Base-by-base conservation (phyloP, 129 eudicot species). In the Apium graveolens region DNA sequence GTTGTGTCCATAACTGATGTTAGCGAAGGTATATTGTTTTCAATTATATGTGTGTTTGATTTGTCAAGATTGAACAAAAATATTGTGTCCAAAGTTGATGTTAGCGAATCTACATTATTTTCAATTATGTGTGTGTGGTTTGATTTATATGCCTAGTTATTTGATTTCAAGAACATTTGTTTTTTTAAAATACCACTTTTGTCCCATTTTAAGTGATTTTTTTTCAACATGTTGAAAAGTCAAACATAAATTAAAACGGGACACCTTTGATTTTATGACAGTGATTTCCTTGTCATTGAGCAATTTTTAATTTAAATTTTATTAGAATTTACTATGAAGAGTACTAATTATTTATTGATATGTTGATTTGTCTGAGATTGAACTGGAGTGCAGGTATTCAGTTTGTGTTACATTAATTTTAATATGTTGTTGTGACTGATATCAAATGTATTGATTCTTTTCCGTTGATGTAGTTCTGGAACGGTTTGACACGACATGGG, bases 401-500 rank as follows among this genome's bases (percentile, higher is more conserved):
- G n/a, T n/a, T n/a, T n/a, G n/a, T n/a, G n/a, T n/a, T n/a, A n/a
- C n/a, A n/a, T n/a, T n/a, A n/a, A n/a, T n/a, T n/a, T n/a, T n/a
- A n/a, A n/a, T n/a, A n/a, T n/a, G n/a, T n/a, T n/a, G n/a, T n/a
- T n/a, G n/a, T n/a, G n/a, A n/a, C n/a, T n/a, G n/a, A n/a, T n/a
- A n/a, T n/a, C n/a, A n/a, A n/a, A n/a, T n/a, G n/a, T n/a, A n/a
- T n/a, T n/a, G n/a, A n/a, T 4, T 66, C 9, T 85, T n/a, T 66
- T 66, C 39, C 16, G 39, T 66, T 66, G n/a, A n/a, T n/a, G 89
- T 79, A 93, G 99, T 95, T 88, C 79, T 95, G 99, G 99, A 86
- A 83, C 73, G 96, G 85, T 76, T 88, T 95, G 80, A 82, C 94
- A 24, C 92, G 76, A 12, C 96, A 91, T 86, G 92, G 90, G 78